A percentile compares a stretch with the other conserved stretches of the same genome.
Evolutionary conservation across 768 basidiomycete genomes (phyloP).

Genomic region (Vararia minispora): DNA sequence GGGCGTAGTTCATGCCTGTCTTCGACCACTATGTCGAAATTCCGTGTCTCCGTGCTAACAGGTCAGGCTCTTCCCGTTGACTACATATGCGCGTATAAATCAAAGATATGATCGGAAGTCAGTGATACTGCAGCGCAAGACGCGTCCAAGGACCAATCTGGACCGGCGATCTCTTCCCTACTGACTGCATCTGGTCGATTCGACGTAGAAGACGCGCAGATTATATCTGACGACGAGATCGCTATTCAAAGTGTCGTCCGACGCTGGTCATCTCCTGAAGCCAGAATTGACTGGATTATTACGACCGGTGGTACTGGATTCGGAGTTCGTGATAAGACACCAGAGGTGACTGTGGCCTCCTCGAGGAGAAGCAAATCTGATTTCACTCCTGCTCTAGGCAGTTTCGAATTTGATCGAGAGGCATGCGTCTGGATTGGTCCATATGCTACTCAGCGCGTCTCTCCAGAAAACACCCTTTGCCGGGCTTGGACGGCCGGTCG

Average conservation of each 20-base stretch:
- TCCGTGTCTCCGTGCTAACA: constrained; percentile 21
- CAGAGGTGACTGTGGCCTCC: constrained; percentile 45
- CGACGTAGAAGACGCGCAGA: constrained; percentile 11
- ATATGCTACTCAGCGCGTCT: constrained; percentile 59
- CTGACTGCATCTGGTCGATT: constrained; percentile 23
- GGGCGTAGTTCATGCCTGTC: not conserved
- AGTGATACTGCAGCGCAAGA: constrained; percentile 60
- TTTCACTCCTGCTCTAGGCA: constrained; percentile 28
- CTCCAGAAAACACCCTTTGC: constrained; percentile 69
- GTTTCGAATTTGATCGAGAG: constrained; percentile 55
- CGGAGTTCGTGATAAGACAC: constrained; percentile 68
- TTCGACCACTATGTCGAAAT: constrained; percentile 9
- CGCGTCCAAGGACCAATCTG: constrained; percentile 46
- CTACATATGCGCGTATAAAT: not conserved
- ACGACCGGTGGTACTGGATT: constrained; percentile 88
- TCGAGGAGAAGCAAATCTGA: not conserved
- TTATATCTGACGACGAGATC: constrained; percentile 58
- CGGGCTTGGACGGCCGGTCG: constrained; percentile 73
- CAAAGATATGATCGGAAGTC: constrained; percentile 27
- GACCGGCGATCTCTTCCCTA: constrained; percentile 47
- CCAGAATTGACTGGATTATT: constrained; percentile 66
- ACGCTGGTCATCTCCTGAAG: constrained; percentile 30
- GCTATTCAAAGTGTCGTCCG: constrained; percentile 39
- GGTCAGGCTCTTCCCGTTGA: constrained; percentile 9
- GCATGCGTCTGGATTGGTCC: constrained; percentile 59